A percentile compares a stretch with the other conserved stretches of the same genome.
Evolutionary conservation across 805 yeast genomes (phyloP).

Genomic region (Saturnispora halmiae): DNA sequence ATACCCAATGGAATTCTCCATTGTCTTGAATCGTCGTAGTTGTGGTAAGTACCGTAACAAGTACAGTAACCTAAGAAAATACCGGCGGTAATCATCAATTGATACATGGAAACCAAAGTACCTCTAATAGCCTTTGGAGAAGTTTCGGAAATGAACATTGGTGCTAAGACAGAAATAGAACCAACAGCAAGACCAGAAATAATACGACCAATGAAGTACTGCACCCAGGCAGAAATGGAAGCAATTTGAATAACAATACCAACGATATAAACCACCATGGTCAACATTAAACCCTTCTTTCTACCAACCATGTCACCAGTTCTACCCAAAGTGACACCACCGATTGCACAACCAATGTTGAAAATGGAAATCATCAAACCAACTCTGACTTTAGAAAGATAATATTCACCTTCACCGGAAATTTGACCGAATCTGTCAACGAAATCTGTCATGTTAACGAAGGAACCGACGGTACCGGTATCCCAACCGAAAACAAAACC

Average conservation of each 20-base stretch:
- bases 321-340: constrained; percentile 53
- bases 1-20: constrained; percentile 59
- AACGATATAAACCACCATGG: constrained; percentile 48
- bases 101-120: constrained; percentile 59
- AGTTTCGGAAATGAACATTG: constrained; percentile 57
- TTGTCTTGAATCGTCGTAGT: constrained; percentile 40
- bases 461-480: constrained; percentile 71
- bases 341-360: constrained; percentile 66
- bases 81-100: constrained; percentile 62
- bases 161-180: constrained; percentile 42
- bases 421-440: constrained; percentile 41
- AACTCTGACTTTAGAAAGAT: constrained; percentile 42
- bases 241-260: constrained; percentile 57
- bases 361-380: constrained; percentile 64
- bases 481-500: constrained; percentile 75
- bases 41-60: constrained; percentile 51
- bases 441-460: constrained; percentile 56
- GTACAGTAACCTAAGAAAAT: constrained; percentile 63
- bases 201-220: constrained; percentile 54
- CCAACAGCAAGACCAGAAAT: constrained; percentile 51
- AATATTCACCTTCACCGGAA: constrained; percentile 31
- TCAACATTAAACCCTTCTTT: constrained; percentile 43
- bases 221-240: constrained; percentile 48
- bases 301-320: constrained; percentile 54
- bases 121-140: constrained; percentile 68